phyloP scores from a whole-genome alignment of 176 grass and related monocot genomes.

The Avena atlantica region DNA sequence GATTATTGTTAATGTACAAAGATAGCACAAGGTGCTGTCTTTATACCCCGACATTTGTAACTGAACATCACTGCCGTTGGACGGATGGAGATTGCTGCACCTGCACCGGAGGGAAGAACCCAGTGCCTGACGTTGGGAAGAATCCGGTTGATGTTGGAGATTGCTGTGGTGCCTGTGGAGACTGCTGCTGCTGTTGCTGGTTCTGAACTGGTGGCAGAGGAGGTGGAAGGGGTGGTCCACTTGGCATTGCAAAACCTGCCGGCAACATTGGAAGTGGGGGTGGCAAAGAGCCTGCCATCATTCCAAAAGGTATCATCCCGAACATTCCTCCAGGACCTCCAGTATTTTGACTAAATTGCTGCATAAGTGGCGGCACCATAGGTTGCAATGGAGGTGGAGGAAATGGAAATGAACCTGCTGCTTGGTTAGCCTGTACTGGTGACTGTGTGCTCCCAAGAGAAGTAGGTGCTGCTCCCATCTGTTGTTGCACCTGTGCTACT shows the following conservation, averaged over 20 bases:
- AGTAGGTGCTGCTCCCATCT: constrained; percentile 47
- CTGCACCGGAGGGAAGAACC: constrained; percentile 77
- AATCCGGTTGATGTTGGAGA: constrained; percentile 63
- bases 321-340: constrained; percentile 63
- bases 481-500: constrained; percentile 47
- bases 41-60: constrained; percentile 24
- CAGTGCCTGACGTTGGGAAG: constrained; percentile 61
- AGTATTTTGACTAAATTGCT: constrained; percentile 64
- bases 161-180: constrained; percentile 56
- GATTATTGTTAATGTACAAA: constrained; percentile 69
- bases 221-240: constrained; percentile 54
- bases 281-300: constrained; percentile 54
- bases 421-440: constrained; percentile 43
- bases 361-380: constrained; percentile 59
- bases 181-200: constrained; percentile 81
- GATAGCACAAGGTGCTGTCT: constrained; percentile 52
- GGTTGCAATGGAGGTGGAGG: constrained; percentile 67
- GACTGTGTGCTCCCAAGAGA: constrained; percentile 49
- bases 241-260: constrained; percentile 48
- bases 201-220: constrained; percentile 48
- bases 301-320: constrained; percentile 55
- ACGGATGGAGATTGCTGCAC: constrained; percentile 70
- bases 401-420: constrained; percentile 56
- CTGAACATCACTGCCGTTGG: constrained; percentile 65
- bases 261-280: constrained; percentile 61